Percentiles rank a stretch among this genome's conserved stretches.
These are phyloP conservation scores for Paspalum notatum DNA, from an alignment of 176 grass and related monocot species.

Conservation along the genomic window DNA sequence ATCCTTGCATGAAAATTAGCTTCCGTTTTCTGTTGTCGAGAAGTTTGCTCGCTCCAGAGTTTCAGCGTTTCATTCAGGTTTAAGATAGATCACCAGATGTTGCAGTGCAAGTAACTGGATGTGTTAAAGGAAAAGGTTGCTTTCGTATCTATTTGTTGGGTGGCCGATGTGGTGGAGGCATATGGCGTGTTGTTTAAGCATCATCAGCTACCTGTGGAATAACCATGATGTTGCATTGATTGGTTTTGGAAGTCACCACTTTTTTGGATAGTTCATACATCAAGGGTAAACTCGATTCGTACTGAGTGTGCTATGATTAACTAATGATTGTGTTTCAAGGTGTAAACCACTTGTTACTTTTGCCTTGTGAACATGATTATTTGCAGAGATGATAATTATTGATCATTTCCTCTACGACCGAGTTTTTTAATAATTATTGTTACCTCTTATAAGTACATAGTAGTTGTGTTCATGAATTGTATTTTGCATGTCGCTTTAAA, in stretches of 20 bases:
- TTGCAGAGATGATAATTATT: conserved; percentile 1
- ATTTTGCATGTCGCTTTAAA: background rate
- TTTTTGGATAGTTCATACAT: conserved; percentile 45
- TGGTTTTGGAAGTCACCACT: conserved; percentile 42
- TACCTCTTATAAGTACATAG: conserved; percentile 11
- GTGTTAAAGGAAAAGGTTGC: conserved; percentile 28
- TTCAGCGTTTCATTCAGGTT: background rate
- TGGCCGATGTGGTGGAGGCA: conserved; percentile 21
- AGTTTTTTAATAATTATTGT: no score
- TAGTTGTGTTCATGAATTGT: background rate
- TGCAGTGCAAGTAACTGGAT: conserved; percentile 35
- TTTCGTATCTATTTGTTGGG: conserved; percentile 36
- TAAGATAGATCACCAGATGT: conserved; percentile 37
- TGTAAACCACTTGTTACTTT: conserved; percentile 30
- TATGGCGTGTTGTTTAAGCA: conserved; percentile 46
- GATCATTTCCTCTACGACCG: no score
- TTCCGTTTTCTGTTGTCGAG: background rate
- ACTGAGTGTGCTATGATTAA: conserved; percentile 39
- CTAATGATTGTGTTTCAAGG: conserved; percentile 31
- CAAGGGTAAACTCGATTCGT: conserved; percentile 43
- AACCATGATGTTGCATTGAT: conserved; percentile 54
- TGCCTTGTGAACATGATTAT: conserved; percentile 13
- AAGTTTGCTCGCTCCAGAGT: background rate
- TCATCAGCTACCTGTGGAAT: conserved; percentile 4
- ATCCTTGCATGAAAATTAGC: background rate